Base-by-base conservation (phyloP, 2,329 filamentous ascomycete species). In the Dactylellina sp. region DNA sequence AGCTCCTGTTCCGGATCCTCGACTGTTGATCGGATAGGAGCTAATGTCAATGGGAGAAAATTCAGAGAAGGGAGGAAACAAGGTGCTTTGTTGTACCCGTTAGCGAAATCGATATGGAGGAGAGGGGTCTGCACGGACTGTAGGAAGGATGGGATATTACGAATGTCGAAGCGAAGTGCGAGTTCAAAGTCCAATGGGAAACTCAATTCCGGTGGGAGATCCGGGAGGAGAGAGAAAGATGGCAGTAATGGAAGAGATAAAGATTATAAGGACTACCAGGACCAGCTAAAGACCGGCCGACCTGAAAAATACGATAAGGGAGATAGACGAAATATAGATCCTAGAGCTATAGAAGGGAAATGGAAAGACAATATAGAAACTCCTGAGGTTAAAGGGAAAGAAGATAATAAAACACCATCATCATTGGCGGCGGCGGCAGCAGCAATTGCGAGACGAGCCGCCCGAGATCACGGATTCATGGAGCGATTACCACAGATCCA, bases 401-500 rank as follows among this genome's bases (percentile, higher is more conserved):
- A 59, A 9, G 49, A 57, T n/a, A 12, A 16, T 14, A 52, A 46
- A 20, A 55, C 68, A 20, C 47, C 78, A 42, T 60, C 68, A 25
- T 50, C 78, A 40, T 64, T 65, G 32, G 53, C 47, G 4, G 25
- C 70, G 40, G 24, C 70, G 28, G 57, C 62, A 11, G 32, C 76
- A 52, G 76, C 68, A 7, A 72, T 72, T 22, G 68, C 68, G 4
- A 52, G 49, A 60, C 60, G 74, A 39, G 66, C 77, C 3, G 75
- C 80, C 18, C 77, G 79, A 42, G 82, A 83, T 63, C 82, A 84
- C 72, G 76, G 77, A n/a, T 80, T 90, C 25, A 84, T 88, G 74
- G 84, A 89, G 77, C 85, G 86, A 75, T 81, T 90, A 64, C 87
- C 89, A 22, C 90, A 91, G 78, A 87, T 93, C n/a, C 92, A 97